A percentile compares a stretch with the other conserved stretches of the same genome.
Conservation (phyloP, 1,284 basidiomycete genomes). For the Puccinia horiana region DNA sequence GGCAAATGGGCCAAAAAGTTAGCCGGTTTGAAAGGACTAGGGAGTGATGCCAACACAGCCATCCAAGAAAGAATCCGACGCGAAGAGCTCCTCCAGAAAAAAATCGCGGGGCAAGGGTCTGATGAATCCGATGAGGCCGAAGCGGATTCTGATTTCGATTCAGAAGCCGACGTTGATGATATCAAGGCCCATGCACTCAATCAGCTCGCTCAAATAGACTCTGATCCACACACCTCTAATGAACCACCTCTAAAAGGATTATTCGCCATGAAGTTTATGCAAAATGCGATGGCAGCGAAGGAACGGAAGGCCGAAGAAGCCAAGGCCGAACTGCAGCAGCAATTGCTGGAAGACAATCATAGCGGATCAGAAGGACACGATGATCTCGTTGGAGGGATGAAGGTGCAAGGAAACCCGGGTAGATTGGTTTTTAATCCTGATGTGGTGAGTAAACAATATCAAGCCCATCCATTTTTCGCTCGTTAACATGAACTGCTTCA, state of each 20-base stretch:
- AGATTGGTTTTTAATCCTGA: constrained; percentile 40
- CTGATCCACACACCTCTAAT: constrained; percentile 26
- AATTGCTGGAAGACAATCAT: constrained; percentile 51
- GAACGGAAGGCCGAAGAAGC: constrained; percentile 52
- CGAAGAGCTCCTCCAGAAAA: constrained; percentile 55
- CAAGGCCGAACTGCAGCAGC: constrained; percentile 53
- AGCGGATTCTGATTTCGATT: constrained; percentile 50
- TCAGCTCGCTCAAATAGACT: constrained; percentile 54
- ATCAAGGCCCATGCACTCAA: constrained; percentile 40
- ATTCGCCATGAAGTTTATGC: constrained; percentile 59
- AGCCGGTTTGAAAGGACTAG: constrained; percentile 51
- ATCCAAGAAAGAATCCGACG: constrained; percentile 56
- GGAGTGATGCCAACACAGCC: constrained; percentile 55
- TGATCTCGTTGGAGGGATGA: constrained; percentile 47
- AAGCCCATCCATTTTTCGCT: not conserved
- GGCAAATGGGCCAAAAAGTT: constrained; percentile 58
- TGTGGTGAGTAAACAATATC: constrained; percentile 17
- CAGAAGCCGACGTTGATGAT: constrained; percentile 24
- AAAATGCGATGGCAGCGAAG: constrained; percentile 56
- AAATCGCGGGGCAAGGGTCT: constrained; percentile 53
- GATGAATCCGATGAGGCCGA: constrained; percentile 50
- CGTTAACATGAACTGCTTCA: not conserved
- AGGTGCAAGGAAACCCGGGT: constrained; percentile 47
- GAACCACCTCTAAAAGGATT: constrained; percentile 20
- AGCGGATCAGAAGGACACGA: constrained; percentile 49